Percentiles rank a stretch among this genome's conserved stretches.
Evolutionary conservation across 1,284 basidiomycete species (phyloP).

Genomic region (Malassezia obtusa): DNA sequence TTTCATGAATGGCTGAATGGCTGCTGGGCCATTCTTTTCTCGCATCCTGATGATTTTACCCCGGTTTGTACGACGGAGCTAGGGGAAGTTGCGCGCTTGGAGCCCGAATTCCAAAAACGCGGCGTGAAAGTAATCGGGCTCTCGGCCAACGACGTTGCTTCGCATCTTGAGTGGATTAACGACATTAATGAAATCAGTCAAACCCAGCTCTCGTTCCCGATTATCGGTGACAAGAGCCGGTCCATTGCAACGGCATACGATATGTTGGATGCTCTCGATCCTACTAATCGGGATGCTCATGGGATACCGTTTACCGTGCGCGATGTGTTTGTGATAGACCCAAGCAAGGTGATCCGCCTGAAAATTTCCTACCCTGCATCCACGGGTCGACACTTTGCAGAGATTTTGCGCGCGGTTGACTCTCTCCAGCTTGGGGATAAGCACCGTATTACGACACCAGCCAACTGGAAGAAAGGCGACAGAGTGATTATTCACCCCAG

Average conservation of each 20-base stretch:
- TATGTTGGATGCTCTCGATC: constrained; percentile 91
- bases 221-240: constrained; percentile 85
- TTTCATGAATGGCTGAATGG: constrained; percentile 86
- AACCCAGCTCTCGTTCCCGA: constrained; percentile 77
- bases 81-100: constrained; percentile 78
- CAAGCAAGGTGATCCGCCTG: constrained; percentile 55
- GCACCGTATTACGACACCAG: constrained; percentile 55
- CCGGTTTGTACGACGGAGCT: constrained; percentile 70
- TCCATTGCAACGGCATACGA: constrained; percentile 59
- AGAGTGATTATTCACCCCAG: constrained; percentile 90
- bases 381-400: constrained; percentile 58
- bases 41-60: constrained; percentile 64
- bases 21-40: constrained; percentile 61
- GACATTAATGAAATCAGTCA: constrained; percentile 68
- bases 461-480: constrained; percentile 87
- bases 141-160: constrained; percentile 75
- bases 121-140: constrained; percentile 68
- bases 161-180: constrained; percentile 76
- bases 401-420: constrained; percentile 73
- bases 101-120: constrained; percentile 73
- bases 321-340: constrained; percentile 46
- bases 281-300: constrained; percentile 86
- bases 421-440: constrained; percentile 81
- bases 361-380: constrained; percentile 65
- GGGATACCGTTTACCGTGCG: constrained; percentile 59